phyloP scores from a whole-genome alignment of 2,329 filamentous ascomycete species.

The Botrytis fragariae region DNA sequence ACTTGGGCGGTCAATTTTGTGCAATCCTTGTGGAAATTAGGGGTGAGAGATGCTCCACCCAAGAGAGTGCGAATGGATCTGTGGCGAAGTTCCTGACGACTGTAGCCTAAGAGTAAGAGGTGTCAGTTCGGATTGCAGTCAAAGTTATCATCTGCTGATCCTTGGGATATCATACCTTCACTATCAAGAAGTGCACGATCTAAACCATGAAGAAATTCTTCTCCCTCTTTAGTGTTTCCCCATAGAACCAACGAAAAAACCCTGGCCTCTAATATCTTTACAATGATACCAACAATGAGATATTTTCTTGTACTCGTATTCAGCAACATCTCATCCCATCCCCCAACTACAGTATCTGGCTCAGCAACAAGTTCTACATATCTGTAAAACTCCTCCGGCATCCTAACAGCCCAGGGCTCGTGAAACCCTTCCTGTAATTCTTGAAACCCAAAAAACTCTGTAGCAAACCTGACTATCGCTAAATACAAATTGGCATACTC shows the following conservation, averaged over 20 bases:
- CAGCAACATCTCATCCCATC: slow-evolving; percentile 33
- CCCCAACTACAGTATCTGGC: slow-evolving; percentile 26
- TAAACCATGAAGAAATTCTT: slow-evolving; percentile 27
- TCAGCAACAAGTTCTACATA: slow-evolving; percentile 31
- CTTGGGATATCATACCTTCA: slow-evolving; percentile 27
- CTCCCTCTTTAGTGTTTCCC: slow-evolving; percentile 29
- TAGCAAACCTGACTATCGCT: slow-evolving; percentile 17
- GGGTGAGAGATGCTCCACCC: slow-evolving; percentile 23
- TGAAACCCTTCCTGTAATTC: slow-evolving; percentile 20
- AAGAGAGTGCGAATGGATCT: slow-evolving; percentile 28
- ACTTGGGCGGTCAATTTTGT: slow-evolving; percentile 52
- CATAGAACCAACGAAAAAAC: slow-evolving; percentile 33
- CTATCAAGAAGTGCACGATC: slow-evolving; percentile 28
- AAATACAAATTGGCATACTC: slow-evolving; percentile 25
- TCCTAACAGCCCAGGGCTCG: slow-evolving; percentile 24
- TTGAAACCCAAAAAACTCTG: slow-evolving; percentile 25
- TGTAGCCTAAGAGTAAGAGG: slow-evolving; percentile 26
- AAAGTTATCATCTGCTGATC: not conserved
- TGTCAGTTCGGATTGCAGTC: slow-evolving; percentile 15
- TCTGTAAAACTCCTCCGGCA: slow-evolving; percentile 27
- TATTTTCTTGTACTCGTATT: slow-evolving; percentile 28
- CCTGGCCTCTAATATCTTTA: slow-evolving; percentile 27
- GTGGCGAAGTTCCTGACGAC: slow-evolving; percentile 27
- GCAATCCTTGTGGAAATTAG: slow-evolving; percentile 44
- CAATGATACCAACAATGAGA: slow-evolving; percentile 31